Evolutionary conservation across 2,329 filamentous ascomycete genomes (phyloP), one percentile per base, ranked within the genome.

Genomic region (Pseudogymnoascus sp.): DNA sequence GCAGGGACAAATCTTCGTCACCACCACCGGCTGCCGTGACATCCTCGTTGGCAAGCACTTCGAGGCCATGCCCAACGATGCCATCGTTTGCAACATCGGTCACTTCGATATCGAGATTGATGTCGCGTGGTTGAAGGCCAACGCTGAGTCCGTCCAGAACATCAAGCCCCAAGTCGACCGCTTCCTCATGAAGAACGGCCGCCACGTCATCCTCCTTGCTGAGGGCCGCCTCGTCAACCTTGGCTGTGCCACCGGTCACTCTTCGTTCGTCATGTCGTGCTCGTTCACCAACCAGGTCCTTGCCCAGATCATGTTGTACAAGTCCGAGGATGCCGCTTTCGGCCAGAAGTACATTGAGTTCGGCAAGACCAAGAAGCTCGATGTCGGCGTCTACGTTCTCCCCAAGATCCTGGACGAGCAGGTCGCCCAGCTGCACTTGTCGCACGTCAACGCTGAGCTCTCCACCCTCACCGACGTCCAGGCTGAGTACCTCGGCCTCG

Each of bases 251-350:
- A 99, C 94, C 68, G 94, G 94, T 71, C 94, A 99, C 89, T 96
- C 92, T 71, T 97, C 93, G 61, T 99, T 99, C 80, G 94, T 99
- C 84, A 97, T 99, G 94, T 97, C 92, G 73, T 99, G 94, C 89
- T 97, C 93, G 68, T 99, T 99, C 89, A 96, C 92, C 86, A 99
- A 99, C 89, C 94, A 99, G 86, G 94, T 97, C 73, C 91, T 99
- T 77, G 94, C 94, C 70, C 94, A 99, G 84, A 97, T 99, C 82
- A 89, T 96, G 83, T 83, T 99, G 74, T 99, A 80, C 90, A 97
- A 97, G 89, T 88, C 87, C 73, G 84, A 88, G 73, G 92, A 97
- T 76, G 85, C 84, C 76, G 88, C 82, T 63, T 99, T 96, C 78
- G 86, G 88, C 79, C 82, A 90, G 81, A 97, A 97, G 86, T 96